phyloP scores from a whole-genome alignment of 1,284 basidiomycete species.

The Cryptococcus sp. region DNA sequence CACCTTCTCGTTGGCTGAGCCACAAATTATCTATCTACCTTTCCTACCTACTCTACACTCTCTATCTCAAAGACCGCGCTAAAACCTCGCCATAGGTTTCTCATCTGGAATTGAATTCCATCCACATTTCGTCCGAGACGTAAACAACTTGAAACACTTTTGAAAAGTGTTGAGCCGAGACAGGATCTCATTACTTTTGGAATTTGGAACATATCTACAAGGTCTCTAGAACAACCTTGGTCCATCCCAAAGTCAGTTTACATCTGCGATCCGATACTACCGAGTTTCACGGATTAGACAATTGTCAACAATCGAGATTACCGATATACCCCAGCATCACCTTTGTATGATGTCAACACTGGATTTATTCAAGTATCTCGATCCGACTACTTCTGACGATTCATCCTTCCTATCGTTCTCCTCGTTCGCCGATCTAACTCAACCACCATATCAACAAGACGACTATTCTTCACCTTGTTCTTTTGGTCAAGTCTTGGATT shows the following conservation, averaged over 20 bases:
- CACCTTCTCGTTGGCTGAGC: too few relatives aligned
- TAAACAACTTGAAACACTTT: too few relatives aligned
- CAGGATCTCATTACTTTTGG: too few relatives aligned
- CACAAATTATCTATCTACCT: not conserved
- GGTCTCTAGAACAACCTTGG: too few relatives aligned
- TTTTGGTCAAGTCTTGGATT: slow-evolving; percentile 2
- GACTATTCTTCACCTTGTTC: slow-evolving; percentile 6
- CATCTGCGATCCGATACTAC: too few relatives aligned
- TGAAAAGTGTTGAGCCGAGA: too few relatives aligned
- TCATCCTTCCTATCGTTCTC: slow-evolving; percentile 35
- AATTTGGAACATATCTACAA: too few relatives aligned
- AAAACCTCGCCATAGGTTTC: slow-evolving; percentile 20
- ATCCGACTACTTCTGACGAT: slow-evolving; percentile 20
- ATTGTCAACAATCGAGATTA: too few relatives aligned
- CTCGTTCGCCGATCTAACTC: slow-evolving; percentile 25
- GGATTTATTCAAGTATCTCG: slow-evolving; percentile 23
- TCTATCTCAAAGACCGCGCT: slow-evolving; percentile 9
- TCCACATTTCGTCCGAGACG: slow-evolving; percentile 4
- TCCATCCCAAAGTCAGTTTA: too few relatives aligned
- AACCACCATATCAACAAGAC: slow-evolving; percentile 12
- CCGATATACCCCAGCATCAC: too few relatives aligned
- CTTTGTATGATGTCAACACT: too few relatives aligned
- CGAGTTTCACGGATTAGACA: too few relatives aligned
- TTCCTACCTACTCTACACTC: not conserved
- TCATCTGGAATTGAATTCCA: slow-evolving; percentile 4